Evolutionary conservation across 2,329 filamentous ascomycete genomes (phyloP).

Genomic region (Blumeria hordei): DNA sequence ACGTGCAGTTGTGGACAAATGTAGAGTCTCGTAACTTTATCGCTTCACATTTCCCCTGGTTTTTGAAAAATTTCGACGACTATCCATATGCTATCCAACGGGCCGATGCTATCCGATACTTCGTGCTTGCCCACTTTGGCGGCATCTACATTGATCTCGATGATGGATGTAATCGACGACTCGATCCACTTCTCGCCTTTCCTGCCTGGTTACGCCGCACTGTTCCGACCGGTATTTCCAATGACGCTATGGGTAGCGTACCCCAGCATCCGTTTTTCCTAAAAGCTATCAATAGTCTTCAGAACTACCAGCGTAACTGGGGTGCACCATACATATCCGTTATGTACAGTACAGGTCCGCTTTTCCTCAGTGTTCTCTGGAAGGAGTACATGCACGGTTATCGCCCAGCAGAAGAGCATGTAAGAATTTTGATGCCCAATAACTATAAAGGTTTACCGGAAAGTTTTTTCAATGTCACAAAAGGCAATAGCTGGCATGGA

Average conservation of each 20-base stretch:
- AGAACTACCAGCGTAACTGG: constrained; percentile 45
- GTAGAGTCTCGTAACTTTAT: constrained; percentile 47
- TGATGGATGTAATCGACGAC: constrained; percentile 15
- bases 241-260: constrained; percentile 55
- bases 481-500: constrained; percentile 23
- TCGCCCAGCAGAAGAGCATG: constrained; percentile 24
- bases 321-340: constrained; percentile 41
- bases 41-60: constrained; percentile 50
- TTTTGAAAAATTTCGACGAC: constrained; percentile 46
- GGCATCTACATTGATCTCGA: constrained; percentile 67
- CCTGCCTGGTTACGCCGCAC: constrained; percentile 49
- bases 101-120: constrained; percentile 59
- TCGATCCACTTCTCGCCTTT: constrained; percentile 41
- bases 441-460: constrained; percentile 44
- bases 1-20: constrained; percentile 48
- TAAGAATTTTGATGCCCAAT: constrained; percentile 43
- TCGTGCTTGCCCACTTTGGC: constrained; percentile 51
- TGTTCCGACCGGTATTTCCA: constrained; percentile 53
- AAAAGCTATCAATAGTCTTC: constrained; percentile 40
- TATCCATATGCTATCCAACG: constrained; percentile 57
- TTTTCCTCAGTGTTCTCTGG: constrained; percentile 56
- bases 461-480: constrained; percentile 40
- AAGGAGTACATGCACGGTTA: constrained; percentile 40
- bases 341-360: constrained; percentile 54
- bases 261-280: constrained; percentile 54